These are phyloP conservation scores for Neofusicoccum laricinum DNA, from an alignment of 2,329 filamentous ascomycete genomes.

Conservation along the genomic window DNA sequence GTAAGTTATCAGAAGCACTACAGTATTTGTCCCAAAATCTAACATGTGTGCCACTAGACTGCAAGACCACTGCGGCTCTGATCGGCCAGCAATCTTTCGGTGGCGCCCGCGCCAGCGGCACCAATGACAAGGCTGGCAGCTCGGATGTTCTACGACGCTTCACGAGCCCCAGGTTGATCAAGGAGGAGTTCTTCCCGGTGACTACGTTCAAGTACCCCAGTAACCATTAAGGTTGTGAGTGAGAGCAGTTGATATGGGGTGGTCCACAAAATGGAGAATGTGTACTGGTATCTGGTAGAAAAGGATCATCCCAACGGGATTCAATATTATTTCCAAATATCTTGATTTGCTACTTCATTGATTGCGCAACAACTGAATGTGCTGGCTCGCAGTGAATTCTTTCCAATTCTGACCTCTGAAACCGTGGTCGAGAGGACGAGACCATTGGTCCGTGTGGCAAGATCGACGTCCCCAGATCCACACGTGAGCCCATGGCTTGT, in stretches of 20 bases:
- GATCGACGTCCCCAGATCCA: too few species aligned
- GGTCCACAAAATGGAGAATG: too few species aligned
- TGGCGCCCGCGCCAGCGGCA: conserved; percentile 53
- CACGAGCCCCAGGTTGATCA: conserved; percentile 54
- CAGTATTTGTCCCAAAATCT: background rate
- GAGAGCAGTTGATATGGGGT: background rate
- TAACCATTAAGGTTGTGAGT: conserved; percentile 30
- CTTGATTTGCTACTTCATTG: too few species aligned
- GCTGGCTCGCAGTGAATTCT: too few species aligned
- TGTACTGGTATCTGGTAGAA: too few species aligned
- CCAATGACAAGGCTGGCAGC: conserved; percentile 58
- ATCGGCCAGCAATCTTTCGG: conserved; percentile 52
- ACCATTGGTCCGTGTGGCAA: too few species aligned
- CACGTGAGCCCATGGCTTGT: too few species aligned
- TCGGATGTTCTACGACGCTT: conserved; percentile 51
- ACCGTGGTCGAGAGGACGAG: too few species aligned
- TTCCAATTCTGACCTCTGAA: too few species aligned
- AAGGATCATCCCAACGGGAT: background rate
- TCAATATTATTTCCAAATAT: too few species aligned
- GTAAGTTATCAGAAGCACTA: conserved; percentile 12
- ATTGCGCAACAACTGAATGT: too few species aligned
- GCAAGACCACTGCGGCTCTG: conserved; percentile 63
- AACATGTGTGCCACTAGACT: conserved; percentile 47
- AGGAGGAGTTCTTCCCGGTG: conserved; percentile 53
- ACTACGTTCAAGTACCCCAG: conserved; percentile 52